A percentile compares a stretch with the other conserved stretches of the same genome.
Conservation (phyloP, 176 grass and related monocot species). For the Hyparrhenia diplandra region DNA sequence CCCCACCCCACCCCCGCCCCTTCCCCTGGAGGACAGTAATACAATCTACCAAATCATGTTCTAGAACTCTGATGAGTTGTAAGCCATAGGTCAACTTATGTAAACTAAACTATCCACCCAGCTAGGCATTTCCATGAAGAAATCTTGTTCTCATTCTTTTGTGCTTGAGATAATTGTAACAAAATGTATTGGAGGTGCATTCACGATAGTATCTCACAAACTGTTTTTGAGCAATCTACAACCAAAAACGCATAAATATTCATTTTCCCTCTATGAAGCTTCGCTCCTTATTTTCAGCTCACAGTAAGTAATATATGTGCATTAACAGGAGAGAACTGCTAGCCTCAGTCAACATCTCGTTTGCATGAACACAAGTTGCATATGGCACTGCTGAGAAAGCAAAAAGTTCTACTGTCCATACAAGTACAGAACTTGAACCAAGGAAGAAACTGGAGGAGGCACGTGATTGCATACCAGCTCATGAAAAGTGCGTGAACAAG, state of each 20-base stretch:
- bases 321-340: slow-evolving; percentile 46
- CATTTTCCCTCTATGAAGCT: not conserved
- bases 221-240: not conserved
- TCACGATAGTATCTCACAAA: not conserved
- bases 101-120: not conserved
- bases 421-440: slow-evolving; percentile 11
- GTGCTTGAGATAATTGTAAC: not conserved
- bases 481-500: slow-evolving; percentile 30
- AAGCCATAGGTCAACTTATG: not conserved
- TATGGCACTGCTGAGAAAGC: slow-evolving; percentile 37
- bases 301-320: slow-evolving; percentile 12
- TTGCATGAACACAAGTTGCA: slow-evolving; percentile 33
- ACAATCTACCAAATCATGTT: not conserved
- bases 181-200: not conserved
- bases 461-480: slow-evolving; percentile 5
- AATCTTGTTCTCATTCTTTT: not conserved
- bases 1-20: too few species aligned
- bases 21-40: not conserved
- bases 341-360: slow-evolving; percentile 30
- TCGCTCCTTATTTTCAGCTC: slow-evolving; percentile 23
- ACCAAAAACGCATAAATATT: slow-evolving; percentile 4
- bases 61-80: not conserved
- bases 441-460: slow-evolving; percentile 35
- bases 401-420: slow-evolving; percentile 18
- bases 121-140: not conserved